Evolutionary conservation across 192 early-diverging fungal species (phyloP), one percentile per base, ranked within the genome.

Genomic region (Gamsiella multidivaricata): DNA sequence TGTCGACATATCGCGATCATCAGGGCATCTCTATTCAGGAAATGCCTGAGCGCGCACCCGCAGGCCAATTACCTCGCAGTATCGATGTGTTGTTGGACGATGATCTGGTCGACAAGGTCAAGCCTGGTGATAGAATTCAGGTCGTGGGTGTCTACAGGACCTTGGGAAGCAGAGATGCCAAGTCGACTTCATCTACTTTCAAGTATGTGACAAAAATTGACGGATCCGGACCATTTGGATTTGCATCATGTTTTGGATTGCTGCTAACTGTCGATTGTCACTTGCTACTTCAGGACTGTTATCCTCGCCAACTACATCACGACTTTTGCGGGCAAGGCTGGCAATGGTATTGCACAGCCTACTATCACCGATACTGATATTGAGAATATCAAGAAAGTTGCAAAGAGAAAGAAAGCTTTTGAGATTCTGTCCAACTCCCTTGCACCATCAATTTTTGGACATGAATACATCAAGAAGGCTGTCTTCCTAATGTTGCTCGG

Each of bases 11-110:
- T 81, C 83, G 92, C 33, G 96, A 98, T 81, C 94, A 94, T 76
- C 98, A 99, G 81, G 92, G 89, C 10, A 89, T 98, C 52, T 94
- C 89, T 34, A 87, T 99, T 45, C 98, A 99, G 81, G 98, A 99
- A 85, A 99, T 99, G 97, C 98, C 98, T 0, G 98, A 99, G 80
- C 89, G 97, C 22, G 93, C 97, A 9, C 96, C 96, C 17, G 91
- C 95, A 6, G 97, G 98, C 22, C 91, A 95, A 80, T 83, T 99
- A 65, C 95, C 96, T 32, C 89, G 96, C 4, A 95, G 95, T 15
- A 84, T 98, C 54, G 98, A 99, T 80, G 88, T 99, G 14, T 89
- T 98, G 50, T 82, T 98, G 61, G 96, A 98, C 70, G 96, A 96
- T 76, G 98, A 99, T 80, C 83, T 99, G 37, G 98, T 96, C 0